Conservation (phyloP, 768 basidiomycete species). For the Leccinellum rugosiceps region DNA sequence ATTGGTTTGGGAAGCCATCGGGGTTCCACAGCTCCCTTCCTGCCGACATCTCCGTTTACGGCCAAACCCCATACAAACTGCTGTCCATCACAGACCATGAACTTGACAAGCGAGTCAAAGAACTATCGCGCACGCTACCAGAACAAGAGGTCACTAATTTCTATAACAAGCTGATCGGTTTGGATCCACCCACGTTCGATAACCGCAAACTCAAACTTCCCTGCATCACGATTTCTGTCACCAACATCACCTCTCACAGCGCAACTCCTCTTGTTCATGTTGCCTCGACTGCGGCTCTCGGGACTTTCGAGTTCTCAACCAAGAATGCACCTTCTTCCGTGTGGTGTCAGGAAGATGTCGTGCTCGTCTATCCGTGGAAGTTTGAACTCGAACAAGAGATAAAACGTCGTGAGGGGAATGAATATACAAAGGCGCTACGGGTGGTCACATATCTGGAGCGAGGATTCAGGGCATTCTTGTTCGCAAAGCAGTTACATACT, state of each 20-base stretch:
- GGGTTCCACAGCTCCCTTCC: slow-evolving; percentile 15
- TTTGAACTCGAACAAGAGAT: slow-evolving; percentile 2
- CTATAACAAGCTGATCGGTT: neutral
- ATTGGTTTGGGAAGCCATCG: slow-evolving; percentile 19
- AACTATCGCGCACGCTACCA: neutral
- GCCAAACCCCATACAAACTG: neutral
- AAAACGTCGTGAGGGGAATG: neutral
- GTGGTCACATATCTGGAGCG: slow-evolving; percentile 9
- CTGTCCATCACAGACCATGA: neutral
- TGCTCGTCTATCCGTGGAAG: slow-evolving; percentile 14
- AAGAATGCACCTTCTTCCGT: neutral
- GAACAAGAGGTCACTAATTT: neutral
- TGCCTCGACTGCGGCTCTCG: slow-evolving; percentile 1
- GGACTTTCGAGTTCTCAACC: neutral
- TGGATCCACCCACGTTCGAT: neutral
- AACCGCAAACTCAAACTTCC: slow-evolving; percentile 8
- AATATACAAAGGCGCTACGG: neutral
- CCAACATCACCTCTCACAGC: neutral
- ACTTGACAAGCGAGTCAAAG: neutral
- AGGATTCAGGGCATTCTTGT: slow-evolving; percentile 5
- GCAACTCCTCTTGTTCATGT: neutral
- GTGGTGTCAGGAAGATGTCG: neutral
- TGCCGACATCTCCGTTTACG: slow-evolving; percentile 12
- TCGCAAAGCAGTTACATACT: slow-evolving; percentile 3
- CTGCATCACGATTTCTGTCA: slow-evolving; percentile 9